Evolutionary conservation across 2,329 filamentous ascomycete species (phyloP).

Genomic region (Trichoderma koningiopsis): DNA sequence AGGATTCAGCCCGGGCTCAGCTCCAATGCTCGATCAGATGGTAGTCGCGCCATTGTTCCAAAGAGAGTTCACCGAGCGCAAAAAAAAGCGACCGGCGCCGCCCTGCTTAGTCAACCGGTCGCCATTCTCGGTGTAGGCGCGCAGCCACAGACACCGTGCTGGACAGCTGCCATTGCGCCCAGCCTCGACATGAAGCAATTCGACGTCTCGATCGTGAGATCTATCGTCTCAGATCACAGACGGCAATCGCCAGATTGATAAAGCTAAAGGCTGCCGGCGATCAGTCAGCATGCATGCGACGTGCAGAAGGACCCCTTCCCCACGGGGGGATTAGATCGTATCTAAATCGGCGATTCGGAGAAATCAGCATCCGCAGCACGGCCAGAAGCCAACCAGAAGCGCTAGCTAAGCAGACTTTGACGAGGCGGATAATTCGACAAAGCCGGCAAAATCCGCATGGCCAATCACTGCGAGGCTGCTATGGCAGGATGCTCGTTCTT

Average conservation of each 20-base stretch:
- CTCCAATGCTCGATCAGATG: background rate
- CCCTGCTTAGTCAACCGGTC: conserved; percentile 17
- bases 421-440: conserved; percentile 19
- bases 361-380: conserved; percentile 14
- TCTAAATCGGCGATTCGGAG: conserved; percentile 23
- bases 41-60: conserved; percentile 1
- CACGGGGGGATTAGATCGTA: conserved; percentile 16
- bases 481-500: background rate
- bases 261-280: conserved; percentile 2
- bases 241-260: background rate
- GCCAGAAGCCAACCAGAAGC: background rate
- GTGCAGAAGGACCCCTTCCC: background rate
- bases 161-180: background rate
- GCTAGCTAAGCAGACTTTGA: conserved; percentile 3
- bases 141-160: background rate
- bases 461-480: conserved; percentile 6
- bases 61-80: conserved; percentile 19
- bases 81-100: conserved; percentile 16
- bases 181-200: background rate
- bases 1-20: background rate
- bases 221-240: background rate
- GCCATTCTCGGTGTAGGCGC: conserved; percentile 3
- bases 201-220: background rate
- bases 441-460: conserved; percentile 6
- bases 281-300: conserved; percentile 14